phyloP scores from a whole-genome alignment of 306 rosid species.

The Clitoria ternatea region DNA sequence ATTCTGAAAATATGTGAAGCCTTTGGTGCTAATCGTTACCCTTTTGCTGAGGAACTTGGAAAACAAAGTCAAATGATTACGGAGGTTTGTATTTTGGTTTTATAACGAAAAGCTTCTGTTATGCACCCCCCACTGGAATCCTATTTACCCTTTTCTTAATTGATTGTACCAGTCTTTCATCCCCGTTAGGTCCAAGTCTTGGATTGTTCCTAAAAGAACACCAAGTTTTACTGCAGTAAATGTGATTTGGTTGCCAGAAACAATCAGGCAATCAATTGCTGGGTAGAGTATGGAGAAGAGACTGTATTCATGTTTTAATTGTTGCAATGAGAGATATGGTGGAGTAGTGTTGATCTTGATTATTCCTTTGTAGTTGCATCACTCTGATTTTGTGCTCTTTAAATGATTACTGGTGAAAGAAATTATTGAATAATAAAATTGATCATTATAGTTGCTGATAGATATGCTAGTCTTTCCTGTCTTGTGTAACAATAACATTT shows the following conservation, averaged over 20 bases:
- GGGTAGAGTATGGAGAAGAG: neutral
- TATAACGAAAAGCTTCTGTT: constrained; percentile 4
- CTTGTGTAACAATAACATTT: neutral
- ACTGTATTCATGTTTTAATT: neutral
- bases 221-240: neutral
- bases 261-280: neutral
- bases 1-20: constrained; percentile 97
- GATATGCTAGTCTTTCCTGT: neutral
- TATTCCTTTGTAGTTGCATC: neutral
- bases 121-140: neutral
- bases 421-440: neutral
- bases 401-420: neutral
- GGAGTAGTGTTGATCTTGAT: neutral
- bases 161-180: too few relatives aligned
- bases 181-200: too few relatives aligned
- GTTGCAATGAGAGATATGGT: constrained; percentile 3
- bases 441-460: constrained; percentile 3
- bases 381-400: neutral
- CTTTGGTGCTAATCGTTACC: constrained; percentile 94
- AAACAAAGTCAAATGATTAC: constrained; percentile 47
- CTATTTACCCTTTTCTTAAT: too few relatives aligned
- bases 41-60: constrained; percentile 68
- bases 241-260: neutral
- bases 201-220: too few relatives aligned
- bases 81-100: constrained; percentile 37